Percentiles rank a stretch among this genome's conserved stretches.
Conservation (phyloP, 176 grass and related monocot genomes). For the Carex cristatella region DNA sequence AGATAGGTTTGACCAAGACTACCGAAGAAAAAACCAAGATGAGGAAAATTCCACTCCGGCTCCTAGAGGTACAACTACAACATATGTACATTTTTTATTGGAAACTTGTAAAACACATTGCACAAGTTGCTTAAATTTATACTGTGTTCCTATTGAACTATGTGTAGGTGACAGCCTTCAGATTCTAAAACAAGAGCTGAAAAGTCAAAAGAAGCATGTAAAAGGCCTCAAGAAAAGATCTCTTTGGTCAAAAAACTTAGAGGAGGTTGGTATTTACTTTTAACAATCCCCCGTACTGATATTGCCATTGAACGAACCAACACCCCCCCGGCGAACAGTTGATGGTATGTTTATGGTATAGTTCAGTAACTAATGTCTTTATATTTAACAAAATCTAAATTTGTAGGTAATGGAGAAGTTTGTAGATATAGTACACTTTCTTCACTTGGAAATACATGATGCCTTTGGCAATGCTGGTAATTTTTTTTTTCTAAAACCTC, state of each 20-base stretch:
- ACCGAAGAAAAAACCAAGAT: slow-evolving; percentile 65
- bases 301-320: background rate
- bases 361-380: slow-evolving; percentile 1
- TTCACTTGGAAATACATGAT: slow-evolving; percentile 71
- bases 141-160: slow-evolving; percentile 26
- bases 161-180: slow-evolving; percentile 80
- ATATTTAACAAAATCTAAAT: slow-evolving; percentile 13
- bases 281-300: background rate
- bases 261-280: slow-evolving; percentile 70
- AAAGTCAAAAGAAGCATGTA: slow-evolving; percentile 81
- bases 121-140: background rate
- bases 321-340: slow-evolving; percentile 3
- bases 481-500: slow-evolving; percentile 15
- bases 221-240: slow-evolving; percentile 83
- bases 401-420: slow-evolving; percentile 82
- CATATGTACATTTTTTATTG: background rate
- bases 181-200: slow-evolving; percentile 85
- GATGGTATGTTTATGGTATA: background rate
- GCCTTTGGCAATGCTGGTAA: slow-evolving; percentile 72
- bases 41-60: slow-evolving; percentile 34
- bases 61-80: slow-evolving; percentile 57
- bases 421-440: slow-evolving; percentile 80
- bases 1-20: slow-evolving; percentile 92
- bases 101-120: slow-evolving; percentile 5
- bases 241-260: slow-evolving; percentile 93